Conservation (phyloP, 768 basidiomycete species). For the Tricholoma furcatifolium region DNA sequence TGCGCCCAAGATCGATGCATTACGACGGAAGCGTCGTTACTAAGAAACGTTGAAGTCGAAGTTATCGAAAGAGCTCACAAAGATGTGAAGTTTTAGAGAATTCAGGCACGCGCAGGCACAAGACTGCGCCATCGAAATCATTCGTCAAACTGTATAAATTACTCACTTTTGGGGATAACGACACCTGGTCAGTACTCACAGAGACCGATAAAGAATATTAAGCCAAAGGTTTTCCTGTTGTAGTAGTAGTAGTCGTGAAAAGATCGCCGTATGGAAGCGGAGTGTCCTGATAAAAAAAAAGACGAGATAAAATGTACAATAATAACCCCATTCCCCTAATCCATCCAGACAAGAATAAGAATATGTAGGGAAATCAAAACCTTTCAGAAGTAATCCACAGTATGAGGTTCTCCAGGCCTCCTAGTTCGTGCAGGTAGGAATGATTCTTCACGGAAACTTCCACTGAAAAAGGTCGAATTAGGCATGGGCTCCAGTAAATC, state of each 20-base stretch:
- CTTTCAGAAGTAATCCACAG: conserved; percentile 26
- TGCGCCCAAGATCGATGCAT: not conserved
- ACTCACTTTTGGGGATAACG: no score
- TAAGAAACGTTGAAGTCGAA: not conserved
- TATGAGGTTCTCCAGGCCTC: conserved; percentile 20
- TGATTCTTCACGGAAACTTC: conserved; percentile 37
- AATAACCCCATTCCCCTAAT: not conserved
- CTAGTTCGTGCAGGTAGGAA: conserved; percentile 23
- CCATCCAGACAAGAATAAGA: not conserved
- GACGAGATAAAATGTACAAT: not conserved
- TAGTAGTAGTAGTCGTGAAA: no score
- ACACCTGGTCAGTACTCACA: no score
- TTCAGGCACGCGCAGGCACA: no score
- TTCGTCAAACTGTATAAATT: no score
- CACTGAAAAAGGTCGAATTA: conserved; percentile 29
- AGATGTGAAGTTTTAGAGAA: no score
- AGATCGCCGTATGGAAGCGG: no score
- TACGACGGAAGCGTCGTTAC: conserved; percentile 11
- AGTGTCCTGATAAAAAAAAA: no score
- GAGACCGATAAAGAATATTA: no score
- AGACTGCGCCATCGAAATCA: no score
- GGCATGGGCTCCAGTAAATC: conserved; percentile 21
- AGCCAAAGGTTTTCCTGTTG: no score
- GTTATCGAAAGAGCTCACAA: no score
- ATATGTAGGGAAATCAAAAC: not conserved